phyloP scores from a whole-genome alignment of 495 filamentous ascomycete species.

The Aspergillus haitiensis region DNA sequence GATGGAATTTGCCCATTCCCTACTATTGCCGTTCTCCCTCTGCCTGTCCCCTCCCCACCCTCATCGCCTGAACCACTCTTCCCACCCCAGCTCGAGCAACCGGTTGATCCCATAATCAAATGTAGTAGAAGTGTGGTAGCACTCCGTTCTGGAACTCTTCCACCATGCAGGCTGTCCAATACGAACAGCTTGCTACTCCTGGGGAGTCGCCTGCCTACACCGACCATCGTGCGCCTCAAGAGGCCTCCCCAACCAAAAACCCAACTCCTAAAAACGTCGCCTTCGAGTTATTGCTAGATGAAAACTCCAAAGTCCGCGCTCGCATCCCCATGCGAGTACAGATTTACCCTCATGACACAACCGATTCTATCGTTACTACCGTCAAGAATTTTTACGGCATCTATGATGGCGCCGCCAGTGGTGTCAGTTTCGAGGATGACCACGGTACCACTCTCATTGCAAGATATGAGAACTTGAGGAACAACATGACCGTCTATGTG shows the following conservation, averaged over 20 bases:
- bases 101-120: conserved; percentile 42
- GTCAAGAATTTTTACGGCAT: conserved; percentile 98
- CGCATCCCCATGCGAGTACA: conserved; percentile 87
- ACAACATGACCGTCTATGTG: conserved; percentile 89
- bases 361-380: conserved; percentile 91
- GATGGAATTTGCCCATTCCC: conserved; percentile 38
- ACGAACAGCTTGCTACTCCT: conserved; percentile 44
- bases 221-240: conserved; percentile 36
- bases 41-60: conserved; percentile 29
- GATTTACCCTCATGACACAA: conserved; percentile 90
- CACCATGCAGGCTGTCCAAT: conserved; percentile 44
- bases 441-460: conserved; percentile 86
- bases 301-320: conserved; percentile 69
- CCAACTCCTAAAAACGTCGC: conserved; percentile 73
- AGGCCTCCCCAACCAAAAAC: conserved; percentile 47
- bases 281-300: conserved; percentile 80
- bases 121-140: conserved; percentile 39
- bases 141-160: conserved; percentile 27
- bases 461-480: conserved; percentile 86
- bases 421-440: conserved; percentile 89
- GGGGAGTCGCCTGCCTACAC: conserved; percentile 36
- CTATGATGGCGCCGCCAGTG: conserved; percentile 70
- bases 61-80: conserved; percentile 25
- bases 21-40: conserved; percentile 31
- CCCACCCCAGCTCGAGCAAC: conserved; percentile 36